Conservation (phyloP, 257 asterid genomes). For the Ilex asprella region DNA sequence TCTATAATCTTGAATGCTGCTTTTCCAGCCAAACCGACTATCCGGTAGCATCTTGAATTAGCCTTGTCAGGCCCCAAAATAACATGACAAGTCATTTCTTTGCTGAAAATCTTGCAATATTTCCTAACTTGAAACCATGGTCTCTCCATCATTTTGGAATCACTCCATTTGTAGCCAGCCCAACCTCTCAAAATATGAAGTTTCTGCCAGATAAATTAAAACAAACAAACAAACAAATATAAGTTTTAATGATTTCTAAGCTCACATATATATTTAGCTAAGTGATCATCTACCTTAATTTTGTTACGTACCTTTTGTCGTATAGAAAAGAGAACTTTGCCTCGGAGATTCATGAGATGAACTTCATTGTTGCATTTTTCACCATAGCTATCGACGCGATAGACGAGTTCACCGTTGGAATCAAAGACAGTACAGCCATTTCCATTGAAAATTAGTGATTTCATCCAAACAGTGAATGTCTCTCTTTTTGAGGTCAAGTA, state of each 20-base stretch:
- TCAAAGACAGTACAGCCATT: slow-evolving; percentile 73
- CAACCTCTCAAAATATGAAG: slow-evolving; percentile 32
- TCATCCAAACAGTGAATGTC: slow-evolving; percentile 75
- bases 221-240: background rate
- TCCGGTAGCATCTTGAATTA: slow-evolving; percentile 25
- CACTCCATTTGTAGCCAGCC: slow-evolving; percentile 49
- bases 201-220: slow-evolving; percentile 28
- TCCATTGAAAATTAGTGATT: slow-evolving; percentile 69
- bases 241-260: too few relatives aligned
- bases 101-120: slow-evolving; percentile 21
- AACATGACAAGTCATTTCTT: slow-evolving; percentile 31
- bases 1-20: slow-evolving; percentile 42
- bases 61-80: slow-evolving; percentile 21
- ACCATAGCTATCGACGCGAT: slow-evolving; percentile 77
- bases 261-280: too few relatives aligned
- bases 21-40: slow-evolving; percentile 40
- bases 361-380: slow-evolving; percentile 42
- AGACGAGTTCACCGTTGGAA: slow-evolving; percentile 54
- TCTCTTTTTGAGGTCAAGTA: slow-evolving; percentile 30
- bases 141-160: slow-evolving; percentile 17
- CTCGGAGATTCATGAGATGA: slow-evolving; percentile 60
- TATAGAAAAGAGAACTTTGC: slow-evolving; percentile 58
- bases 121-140: slow-evolving; percentile 53
- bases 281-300: too few relatives aligned
- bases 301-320: slow-evolving; percentile 45